Evolutionary conservation across 78 protist genomes (phyloP), one percentile per base, ranked within the genome.

Genomic region (Dictyostelium capitatum): DNA sequence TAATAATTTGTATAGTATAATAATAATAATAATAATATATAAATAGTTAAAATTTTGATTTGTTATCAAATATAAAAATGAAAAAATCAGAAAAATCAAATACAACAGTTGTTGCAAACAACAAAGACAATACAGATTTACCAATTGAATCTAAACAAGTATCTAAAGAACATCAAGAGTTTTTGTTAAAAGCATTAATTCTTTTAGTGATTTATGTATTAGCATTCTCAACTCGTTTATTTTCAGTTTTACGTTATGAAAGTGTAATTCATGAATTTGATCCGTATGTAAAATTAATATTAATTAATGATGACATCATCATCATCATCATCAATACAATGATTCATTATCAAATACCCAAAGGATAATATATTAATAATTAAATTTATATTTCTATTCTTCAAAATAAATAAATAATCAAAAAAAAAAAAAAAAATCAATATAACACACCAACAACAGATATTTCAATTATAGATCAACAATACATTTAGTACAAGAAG

Each of bases 401-500:
- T 59, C 10, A 0, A 59, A 23, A 59, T 8, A 59, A 17, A 59
- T 3, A 59, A 59, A 59, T n/a, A 37, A 37, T 37, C 43, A 37
- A 37, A 37, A 37, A 37, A 3, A 1, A 37, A 37, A 37, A 37
- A 37, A 37, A 59, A 23, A 59, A 59, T 17, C 2, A 14, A 25
- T 20, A 37, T 64, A n/a, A n/a, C n/a, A n/a, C n/a, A n/a, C n/a
- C n/a, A n/a, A n/a, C n/a, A n/a, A n/a, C n/a, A 87, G 93, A 87
- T 87, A 96, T 91, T 99, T 98, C 82, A 96, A 98, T 93, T 98
- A 89, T 82, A 96, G 99, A 57, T 67, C 99, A 28, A 97, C 99
- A 19, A 54, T 92, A 28, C 95, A 98, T 78, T 96, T 99, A 37
- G 99, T 98, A 23, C 25, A 89, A 8, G 74, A 98, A 59, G 99